Base-by-base conservation (phyloP, 768 basidiomycete genomes). In the Suillus subluteus region DNA sequence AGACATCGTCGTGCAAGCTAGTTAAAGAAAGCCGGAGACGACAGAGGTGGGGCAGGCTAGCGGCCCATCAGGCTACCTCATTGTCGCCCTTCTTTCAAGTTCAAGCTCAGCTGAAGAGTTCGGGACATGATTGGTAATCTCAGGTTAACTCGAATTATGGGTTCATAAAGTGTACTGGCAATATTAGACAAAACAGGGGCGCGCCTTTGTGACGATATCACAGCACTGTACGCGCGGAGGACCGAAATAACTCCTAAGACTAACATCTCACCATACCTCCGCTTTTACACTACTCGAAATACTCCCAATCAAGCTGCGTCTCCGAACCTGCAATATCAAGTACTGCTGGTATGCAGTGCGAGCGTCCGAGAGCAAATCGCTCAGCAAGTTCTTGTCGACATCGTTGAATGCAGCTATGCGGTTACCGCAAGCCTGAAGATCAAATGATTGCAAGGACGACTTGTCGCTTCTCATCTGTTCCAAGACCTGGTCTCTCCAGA, bases 401-500 rank as follows among this genome's bases (percentile, higher is more conserved):
- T 43, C 59, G 30, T 44, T 13, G 26, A 61, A 43, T 11, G 26
- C 41, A 21, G 40, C 59, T 43, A 43, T 38, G 30, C 59, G 41
- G 26, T 32, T 11, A 61, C 37, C 59, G 6, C 41, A 61, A 43
- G 41, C 41, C 41, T 61, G 15, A 2, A 61, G 41, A 43, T 61
- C 41, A 21, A 61, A 18, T 2, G 6, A 32, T 32, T 61, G 41
- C 40, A 32, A 43, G 16, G 1, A 11, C 12, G 41, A 2, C 41
- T 30, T 7, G 6, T 2, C 21, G 30, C 12, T 30, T 61, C 6
- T 61, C 59, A 65, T 64, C 62, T 64, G 58, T 23, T 63, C n/a
- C 21, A 63, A 32, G 11, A 65, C 38, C 15, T 48, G 38, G 5
- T 65, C 8, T 65, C 46, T 65, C 62, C 62, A 65, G 40, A 65